phyloP scores from a whole-genome alignment of 768 basidiomycete species.

The Holtermanniella nyarrowii region DNA sequence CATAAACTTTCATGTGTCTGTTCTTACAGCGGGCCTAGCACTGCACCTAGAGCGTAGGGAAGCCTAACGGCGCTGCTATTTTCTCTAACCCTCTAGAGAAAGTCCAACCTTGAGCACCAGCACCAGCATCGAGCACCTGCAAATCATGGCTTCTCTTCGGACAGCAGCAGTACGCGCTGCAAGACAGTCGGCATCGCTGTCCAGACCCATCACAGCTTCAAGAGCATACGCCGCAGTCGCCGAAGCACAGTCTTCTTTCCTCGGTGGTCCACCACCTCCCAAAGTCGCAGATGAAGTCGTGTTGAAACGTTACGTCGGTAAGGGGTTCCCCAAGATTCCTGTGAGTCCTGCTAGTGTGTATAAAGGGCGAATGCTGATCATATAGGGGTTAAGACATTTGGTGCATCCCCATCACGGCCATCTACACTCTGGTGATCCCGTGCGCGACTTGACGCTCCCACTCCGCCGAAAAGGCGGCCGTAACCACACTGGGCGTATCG shows the following conservation, averaged over 20 bases:
- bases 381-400: slow-evolving; percentile 63
- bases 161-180: no score
- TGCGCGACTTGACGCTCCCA: slow-evolving; percentile 69
- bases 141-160: no score
- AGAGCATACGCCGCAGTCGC: no score
- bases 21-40: no score
- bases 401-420: slow-evolving; percentile 71
- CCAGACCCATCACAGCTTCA: no score
- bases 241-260: slow-evolving; percentile 3
- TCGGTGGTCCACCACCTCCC: slow-evolving; percentile 13
- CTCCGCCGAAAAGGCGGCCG: slow-evolving; percentile 78
- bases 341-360: slow-evolving; percentile 12
- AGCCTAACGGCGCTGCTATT: no score
- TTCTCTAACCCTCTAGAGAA: no score
- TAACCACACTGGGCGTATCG: slow-evolving; percentile 70
- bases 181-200: no score
- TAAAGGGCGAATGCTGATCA: not conserved
- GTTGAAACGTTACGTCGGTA: slow-evolving; percentile 33
- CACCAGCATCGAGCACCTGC: no score
- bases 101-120: no score
- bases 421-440: slow-evolving; percentile 72
- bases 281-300: slow-evolving; percentile 16
- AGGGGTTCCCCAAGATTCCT: slow-evolving; percentile 35
- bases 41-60: no score
- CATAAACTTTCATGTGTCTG: no score